Base-by-base conservation (phyloP, 495 filamentous ascomycete species). In the Podospora conica region DNA sequence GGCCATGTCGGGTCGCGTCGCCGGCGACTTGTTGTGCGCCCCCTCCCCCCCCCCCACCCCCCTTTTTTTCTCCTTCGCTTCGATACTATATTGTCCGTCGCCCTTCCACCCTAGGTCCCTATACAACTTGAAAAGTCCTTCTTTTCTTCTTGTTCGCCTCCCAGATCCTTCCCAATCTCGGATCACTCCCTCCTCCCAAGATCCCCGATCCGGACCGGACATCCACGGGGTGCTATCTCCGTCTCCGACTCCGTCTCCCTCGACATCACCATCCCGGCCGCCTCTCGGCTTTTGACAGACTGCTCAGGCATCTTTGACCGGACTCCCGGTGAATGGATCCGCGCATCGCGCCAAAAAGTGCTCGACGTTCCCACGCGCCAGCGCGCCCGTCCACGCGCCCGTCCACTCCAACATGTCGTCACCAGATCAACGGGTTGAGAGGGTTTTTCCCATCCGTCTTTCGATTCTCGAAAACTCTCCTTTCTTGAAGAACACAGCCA, bases 371-470 rank as follows among this genome's bases (percentile, higher is more conserved):
- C 21, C 59, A 24, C 22, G 28, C 12, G n/a, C 2, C 31, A 25
- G n/a, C 33, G 12, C 15, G 18, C 60, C 29, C 5, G 23, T 27
- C 9, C 7, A 23, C 33, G 12, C 15, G 18, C 60, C 29, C 5
- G 23, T 27, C 9, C 7, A 23, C 31, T 10, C 15, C 23, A 0
- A 54, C 54, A 68, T 68, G 68, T 65, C 65, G 18, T 65, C 53
- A 57, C 53, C 67, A 54, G 58, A 67, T 9, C 56, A 29, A 12
- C 53, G 40, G 2, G 5, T 68, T 27, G 70, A 72, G 54, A 63
- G 70, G 53, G 70, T 72, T 1, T 72, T 70, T 33, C 70, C 70
- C 58, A 72, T 72, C 54, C 70, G 70, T 10, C 64, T 72, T 8
- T 72, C 70, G 7, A 70, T 72, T 24, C 65, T 72, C 27, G 68